phyloP scores from a whole-genome alignment of 1,284 basidiomycete species.

The Garcileccinum viscosum region DNA sequence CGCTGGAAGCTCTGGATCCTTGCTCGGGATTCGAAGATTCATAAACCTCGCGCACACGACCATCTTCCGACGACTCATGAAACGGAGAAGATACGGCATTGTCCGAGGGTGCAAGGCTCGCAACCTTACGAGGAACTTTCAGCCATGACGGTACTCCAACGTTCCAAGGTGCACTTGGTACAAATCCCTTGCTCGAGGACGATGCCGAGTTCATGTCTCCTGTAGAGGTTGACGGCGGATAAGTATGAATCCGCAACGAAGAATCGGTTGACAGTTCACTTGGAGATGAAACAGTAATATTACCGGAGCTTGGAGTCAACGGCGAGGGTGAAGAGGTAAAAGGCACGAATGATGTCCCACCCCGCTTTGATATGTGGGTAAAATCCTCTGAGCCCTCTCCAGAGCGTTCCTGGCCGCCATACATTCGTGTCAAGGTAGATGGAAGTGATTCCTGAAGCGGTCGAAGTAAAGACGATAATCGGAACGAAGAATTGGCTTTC shows the following conservation, averaged over 20 bases:
- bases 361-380: conserved; percentile 67
- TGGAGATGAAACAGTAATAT: conserved; percentile 9
- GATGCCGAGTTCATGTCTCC: conserved; percentile 41
- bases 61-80: conserved; percentile 23
- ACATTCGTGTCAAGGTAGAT: conserved; percentile 40
- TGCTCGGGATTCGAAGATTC: conserved; percentile 35
- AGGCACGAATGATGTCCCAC: conserved; percentile 65
- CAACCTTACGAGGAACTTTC: conserved; percentile 58
- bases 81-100: conserved; percentile 11
- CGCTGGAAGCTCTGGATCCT: conserved; percentile 47
- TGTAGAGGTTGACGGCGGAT: conserved; percentile 71
- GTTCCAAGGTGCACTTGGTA: conserved; percentile 52
- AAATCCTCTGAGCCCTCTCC: conserved; percentile 64
- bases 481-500: conserved; percentile 52
- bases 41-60: conserved; percentile 61
- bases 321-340: conserved; percentile 47
- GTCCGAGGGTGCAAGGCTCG: conserved; percentile 23
- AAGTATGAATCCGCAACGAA: conserved; percentile 61
- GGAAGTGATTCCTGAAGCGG: conserved; percentile 64
- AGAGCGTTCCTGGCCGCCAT: conserved; percentile 40
- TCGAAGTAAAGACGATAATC: conserved; percentile 64
- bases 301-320: conserved; percentile 22
- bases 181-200: conserved; percentile 33
- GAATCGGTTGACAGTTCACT: conserved; percentile 24
- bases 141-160: conserved; percentile 78